Conservation (phyloP, 768 basidiomycete species). For the Agrocybe praecox region DNA sequence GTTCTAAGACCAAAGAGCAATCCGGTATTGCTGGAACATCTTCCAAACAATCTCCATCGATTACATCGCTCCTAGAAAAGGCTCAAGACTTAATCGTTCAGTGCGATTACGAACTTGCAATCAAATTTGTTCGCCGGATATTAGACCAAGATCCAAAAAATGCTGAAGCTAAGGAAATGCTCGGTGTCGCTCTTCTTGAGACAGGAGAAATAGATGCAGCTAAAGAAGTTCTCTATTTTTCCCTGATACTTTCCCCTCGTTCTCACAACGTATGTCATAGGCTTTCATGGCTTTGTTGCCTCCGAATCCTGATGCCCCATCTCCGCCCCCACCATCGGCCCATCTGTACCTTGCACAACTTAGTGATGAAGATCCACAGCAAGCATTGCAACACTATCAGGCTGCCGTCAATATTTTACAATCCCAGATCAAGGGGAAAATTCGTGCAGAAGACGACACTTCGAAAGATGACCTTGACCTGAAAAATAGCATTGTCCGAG, state of each 20-base stretch:
- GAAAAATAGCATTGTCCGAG: conserved; percentile 71
- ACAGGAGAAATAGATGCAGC: conserved; percentile 76
- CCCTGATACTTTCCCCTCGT: background rate
- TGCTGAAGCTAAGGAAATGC: conserved; percentile 75
- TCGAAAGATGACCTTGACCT: conserved; percentile 57
- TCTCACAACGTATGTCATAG: conserved; percentile 34
- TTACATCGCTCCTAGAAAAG: conserved; percentile 67
- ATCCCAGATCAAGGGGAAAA: conserved; percentile 76
- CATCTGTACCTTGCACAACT: conserved; percentile 91
- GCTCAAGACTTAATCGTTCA: conserved; percentile 81
- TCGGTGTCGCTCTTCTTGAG: conserved; percentile 81
- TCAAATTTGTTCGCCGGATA: conserved; percentile 69
- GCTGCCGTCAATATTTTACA: conserved; percentile 75
- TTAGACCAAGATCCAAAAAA: conserved; percentile 65
- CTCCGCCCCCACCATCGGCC: conserved; percentile 73
- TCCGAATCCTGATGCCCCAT: conserved; percentile 59
- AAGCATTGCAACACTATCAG: conserved; percentile 76
- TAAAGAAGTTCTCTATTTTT: conserved; percentile 48
- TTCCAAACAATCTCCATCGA: conserved; percentile 46
- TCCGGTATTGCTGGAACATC: conserved; percentile 19
- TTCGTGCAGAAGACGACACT: conserved; percentile 44
- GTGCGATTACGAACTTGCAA: conserved; percentile 83
- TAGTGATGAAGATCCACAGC: conserved; percentile 72
- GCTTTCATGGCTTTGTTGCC: conserved; percentile 65
- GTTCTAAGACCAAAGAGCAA: conserved; percentile 33